Evolutionary conservation across 2,329 filamentous ascomycete species (phyloP), one percentile per base, ranked within the genome.

Genomic region (Malbranchea zuffiana): DNA sequence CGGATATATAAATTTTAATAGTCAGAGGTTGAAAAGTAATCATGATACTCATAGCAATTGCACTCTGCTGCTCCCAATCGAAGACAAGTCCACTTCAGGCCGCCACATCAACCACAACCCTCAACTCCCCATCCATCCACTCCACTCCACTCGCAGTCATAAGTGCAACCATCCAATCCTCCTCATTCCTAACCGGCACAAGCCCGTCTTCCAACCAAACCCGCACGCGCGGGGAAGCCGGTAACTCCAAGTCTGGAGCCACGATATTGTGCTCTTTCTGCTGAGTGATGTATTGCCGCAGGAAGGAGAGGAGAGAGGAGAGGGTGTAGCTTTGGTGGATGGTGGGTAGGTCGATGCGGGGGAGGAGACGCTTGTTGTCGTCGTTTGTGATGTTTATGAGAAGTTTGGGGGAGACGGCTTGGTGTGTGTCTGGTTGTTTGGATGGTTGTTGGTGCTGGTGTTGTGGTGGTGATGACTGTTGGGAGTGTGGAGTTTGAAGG

Each of bases 51-150:
- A n/a, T n/a, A n/a, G n/a, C n/a, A n/a, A n/a, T n/a, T n/a, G n/a
- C n/a, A n/a, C n/a, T n/a, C n/a, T n/a, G n/a, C n/a, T n/a, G n/a
- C n/a, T n/a, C n/a, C n/a, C n/a, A n/a, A n/a, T n/a, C n/a, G n/a
- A n/a, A n/a, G n/a, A n/a, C n/a, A n/a, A n/a, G n/a, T n/a, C n/a
- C n/a, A n/a, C n/a, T n/a, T n/a, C n/a, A n/a, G n/a, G n/a, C n/a
- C n/a, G n/a, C 35, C n/a, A 3, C 23, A 27, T 65, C 62, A 18
- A 66, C 48, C 19, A 67, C 44, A 37, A 67, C 56, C 34, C 55
- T 60, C 39, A 67, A 42, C 26, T 64, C 55, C 3, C 56, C 56
- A 41, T 66, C 63, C 61, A 67, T 65, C 64, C 64, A 67, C 19
- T 66, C 63, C 2, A 64, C 56, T 7, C 57, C 59, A 12, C 57